These are phyloP conservation scores for Quercus phellos DNA, from an alignment of 331 rosid species.

Conservation along the genomic window DNA sequence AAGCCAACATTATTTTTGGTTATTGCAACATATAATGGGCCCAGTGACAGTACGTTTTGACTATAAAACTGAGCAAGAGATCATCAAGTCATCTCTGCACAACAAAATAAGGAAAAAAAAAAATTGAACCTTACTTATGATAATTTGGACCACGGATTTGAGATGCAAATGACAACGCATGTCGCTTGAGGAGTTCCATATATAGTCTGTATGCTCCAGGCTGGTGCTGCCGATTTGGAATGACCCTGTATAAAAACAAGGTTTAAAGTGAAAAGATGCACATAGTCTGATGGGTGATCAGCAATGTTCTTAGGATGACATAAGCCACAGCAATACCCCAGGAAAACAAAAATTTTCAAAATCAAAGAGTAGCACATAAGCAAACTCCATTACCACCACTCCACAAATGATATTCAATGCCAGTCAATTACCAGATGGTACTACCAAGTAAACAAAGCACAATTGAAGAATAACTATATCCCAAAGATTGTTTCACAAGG, in stretches of 20 bases:
- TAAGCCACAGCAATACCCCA: background rate
- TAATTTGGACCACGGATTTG: constrained; percentile 42
- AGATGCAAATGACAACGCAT: constrained; percentile 48
- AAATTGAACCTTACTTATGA: constrained; percentile 46
- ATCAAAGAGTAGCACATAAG: background rate
- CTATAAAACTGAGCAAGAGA: background rate
- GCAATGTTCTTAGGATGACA: background rate
- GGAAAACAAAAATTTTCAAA: background rate
- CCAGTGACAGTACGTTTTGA: background rate
- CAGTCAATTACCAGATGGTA: no score
- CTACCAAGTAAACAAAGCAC: no score
- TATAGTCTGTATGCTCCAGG: constrained; percentile 76
- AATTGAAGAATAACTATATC: no score
- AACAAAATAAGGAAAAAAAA: background rate
- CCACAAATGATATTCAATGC: no score
- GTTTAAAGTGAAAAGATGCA: background rate
- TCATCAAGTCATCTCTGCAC: background rate
- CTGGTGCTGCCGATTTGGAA: constrained; percentile 58
- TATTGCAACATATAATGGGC: background rate
- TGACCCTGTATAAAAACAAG: constrained; percentile 35
- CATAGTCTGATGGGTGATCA: background rate
- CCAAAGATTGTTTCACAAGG: no score
- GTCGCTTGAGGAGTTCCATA: constrained; percentile 68
- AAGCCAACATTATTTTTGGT: background rate
- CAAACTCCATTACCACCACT: background rate